Evolutionary conservation across 1,139 yeast species (phyloP), one percentile per base, ranked within the genome.

Genomic region (Scheffersomyces titani): DNA sequence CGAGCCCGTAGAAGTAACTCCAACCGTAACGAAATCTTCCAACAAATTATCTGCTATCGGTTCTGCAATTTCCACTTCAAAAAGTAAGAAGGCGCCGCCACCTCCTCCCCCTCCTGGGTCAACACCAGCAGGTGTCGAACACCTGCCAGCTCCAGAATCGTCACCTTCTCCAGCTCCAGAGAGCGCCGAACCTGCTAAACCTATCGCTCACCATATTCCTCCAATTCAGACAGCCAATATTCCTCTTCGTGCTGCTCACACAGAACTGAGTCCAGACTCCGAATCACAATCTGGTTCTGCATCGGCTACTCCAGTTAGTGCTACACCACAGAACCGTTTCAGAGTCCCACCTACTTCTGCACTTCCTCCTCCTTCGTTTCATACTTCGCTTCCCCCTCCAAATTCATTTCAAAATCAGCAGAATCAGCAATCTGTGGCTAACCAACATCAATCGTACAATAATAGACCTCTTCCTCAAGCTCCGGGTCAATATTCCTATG

Each of bases 61-160:
- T 24, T 20, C 52, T 19, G 51, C 67, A 19, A 50, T 59, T 51
- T 19, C 60, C 52, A 9, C 60, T 24, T 53, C 62, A 11, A 73
- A 70, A 57, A 59, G 59, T 19, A 78, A 77, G 57, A 77, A 76
- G 63, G 80, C 82, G 0, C 81, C 83, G 1, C 83, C 82, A 0
- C 83, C 84, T 1, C 83, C 82, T 3, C 82, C 83, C 0, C 82
- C 82, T 1, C 70, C 76, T 2, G 36, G 55, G 4, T 48, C 54
- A 13, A 44, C 46, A 2, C 52, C 62, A 5, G 52, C 24, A 22
- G 45, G 59, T 30, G 44, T 56, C 2, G 40, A 30, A 30, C 11
- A 30, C 16, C 40, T 30, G 40, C n/a, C 56, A 18, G 46, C 52
- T 24, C 50, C 63, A 19, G 51, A 56, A 19, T 52, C 55, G 6